Evolutionary conservation across 805 yeast genomes (phyloP).

Genomic region (Candida vaughaniae): DNA sequence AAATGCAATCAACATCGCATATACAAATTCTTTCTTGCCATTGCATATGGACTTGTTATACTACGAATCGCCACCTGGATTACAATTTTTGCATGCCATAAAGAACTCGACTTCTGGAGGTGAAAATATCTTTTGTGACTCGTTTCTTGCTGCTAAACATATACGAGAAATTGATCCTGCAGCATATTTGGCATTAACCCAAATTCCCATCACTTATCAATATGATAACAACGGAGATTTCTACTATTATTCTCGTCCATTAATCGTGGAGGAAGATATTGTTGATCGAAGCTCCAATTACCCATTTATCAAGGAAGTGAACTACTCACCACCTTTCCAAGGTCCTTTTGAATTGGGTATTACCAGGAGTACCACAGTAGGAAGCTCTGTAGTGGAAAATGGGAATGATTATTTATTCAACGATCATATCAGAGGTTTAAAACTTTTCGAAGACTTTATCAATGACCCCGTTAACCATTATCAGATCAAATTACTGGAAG

Average conservation of each 20-base stretch:
- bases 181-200: conserved; percentile 61
- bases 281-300: conserved; percentile 15
- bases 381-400: conserved; percentile 29
- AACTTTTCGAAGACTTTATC: conserved; percentile 58
- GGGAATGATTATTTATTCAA: conserved; percentile 45
- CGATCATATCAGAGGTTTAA: conserved; percentile 59
- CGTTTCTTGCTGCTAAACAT: conserved; percentile 60
- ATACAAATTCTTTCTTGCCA: conserved; percentile 62
- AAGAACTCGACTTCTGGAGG: conserved; percentile 60
- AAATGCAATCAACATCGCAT: conserved; percentile 65
- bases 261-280: conserved; percentile 53
- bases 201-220: conserved; percentile 67
- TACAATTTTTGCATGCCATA: conserved; percentile 65
- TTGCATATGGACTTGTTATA: conserved; percentile 76
- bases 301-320: conserved; percentile 51
- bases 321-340: conserved; percentile 82
- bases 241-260: conserved; percentile 61
- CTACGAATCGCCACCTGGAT: conserved; percentile 80
- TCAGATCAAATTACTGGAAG: conserved; percentile 53
- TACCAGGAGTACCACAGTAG: conserved; percentile 22
- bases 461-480: conserved; percentile 53
- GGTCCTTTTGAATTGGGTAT: conserved; percentile 68
- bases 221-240: conserved; percentile 61
- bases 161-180: conserved; percentile 56
- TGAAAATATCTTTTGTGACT: conserved; percentile 67